Evolutionary conservation across 306 rosid species (phyloP), one percentile per base, ranked within the genome.

Genomic region (Dalbergia oliveri): DNA sequence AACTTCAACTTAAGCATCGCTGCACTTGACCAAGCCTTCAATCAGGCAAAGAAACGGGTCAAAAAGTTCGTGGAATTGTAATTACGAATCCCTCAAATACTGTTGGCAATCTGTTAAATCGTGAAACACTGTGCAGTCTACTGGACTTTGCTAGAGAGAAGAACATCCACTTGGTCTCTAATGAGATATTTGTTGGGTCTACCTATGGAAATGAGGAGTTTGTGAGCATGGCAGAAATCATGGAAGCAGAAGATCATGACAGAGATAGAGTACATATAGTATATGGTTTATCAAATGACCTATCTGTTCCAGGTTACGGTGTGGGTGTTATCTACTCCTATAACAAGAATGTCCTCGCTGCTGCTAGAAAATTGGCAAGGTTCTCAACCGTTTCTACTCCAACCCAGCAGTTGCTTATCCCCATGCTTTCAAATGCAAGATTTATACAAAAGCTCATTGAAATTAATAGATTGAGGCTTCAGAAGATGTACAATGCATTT

Each of bases 111-210:
- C 81, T 89, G 62, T 86, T 87, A 18, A 76, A 73, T 31, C 88
- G 85, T 62, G 97, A 91, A 74, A 86, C 87, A 37, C 89, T 90
- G 11, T 84, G 82, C 56, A 83, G 82, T 86, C 90, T 95, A 81
- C 82, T 95, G 54, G 94, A 93, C 87, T 95, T 91, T 62, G 99
- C 96, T 21, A 86, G 96, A 84, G 97, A 95, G 88, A 95, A 95
- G 82, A 95, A 93, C 91, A 88, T 93, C 41, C 98, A 95, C 85
- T 88, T 93, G 84, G 56, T 95, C 82, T 95, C 93, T 0, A 89
- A 89, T 73, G 98, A 93, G 85, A 73, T 88, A 76, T 86, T 89
- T 82, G 84, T 88, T 3, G 96, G 94, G 51, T 89, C 97, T 23
- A 50, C 88, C 4, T 73, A 72, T 67, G 89, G 88, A 58, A 82